Evolutionary conservation across 1,139 yeast genomes (phyloP), one percentile per base, ranked within the genome.

Genomic region (Yamadazyma songkhlaensis): DNA sequence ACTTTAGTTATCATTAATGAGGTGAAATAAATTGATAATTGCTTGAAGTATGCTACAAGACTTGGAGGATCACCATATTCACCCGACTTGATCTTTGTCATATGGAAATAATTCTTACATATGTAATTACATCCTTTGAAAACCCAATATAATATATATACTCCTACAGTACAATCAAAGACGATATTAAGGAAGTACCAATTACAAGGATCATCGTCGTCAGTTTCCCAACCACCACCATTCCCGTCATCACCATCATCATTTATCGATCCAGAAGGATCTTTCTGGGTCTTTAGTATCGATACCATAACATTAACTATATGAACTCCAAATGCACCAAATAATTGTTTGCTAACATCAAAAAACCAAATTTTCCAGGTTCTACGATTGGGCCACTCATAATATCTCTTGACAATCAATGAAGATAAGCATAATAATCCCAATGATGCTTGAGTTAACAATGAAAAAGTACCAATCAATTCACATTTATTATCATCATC

Each of bases 141-240:
- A 11, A 84, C 83, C 9, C 76, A 54, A 28, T 62, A 89, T 30
- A 92, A 67, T 3, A 90, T 74, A 17, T 94, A 94, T 2, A 89
- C 95, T 0, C 98, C 98, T n/a, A 90, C 73, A 0, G 98, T 92
- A 32, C 97, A 90, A 58, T 92, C 98, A 55, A 90, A 76, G 14
- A 90, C 72, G 31, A 90, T 77, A 53, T 86, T 92, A 39, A 92
- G 67, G 53, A 92, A 90, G 62, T 92, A 92, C 95, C 97, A 90
- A 49, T 84, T 88, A 54, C 95, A 85, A 7, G 90, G 90, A 48
- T 83, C 73, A 25, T 67, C 71, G 10, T 50, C 49, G 27, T 47
- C 50, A 9, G 29, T 29, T 25, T 37, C 46, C 40, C 43, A 37
- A 3, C 37, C 40, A 14, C 43, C 48, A 24, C 38, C 44, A 20